Base-by-base conservation (phyloP, 768 basidiomycete species). In the Phylloporus sp. region DNA sequence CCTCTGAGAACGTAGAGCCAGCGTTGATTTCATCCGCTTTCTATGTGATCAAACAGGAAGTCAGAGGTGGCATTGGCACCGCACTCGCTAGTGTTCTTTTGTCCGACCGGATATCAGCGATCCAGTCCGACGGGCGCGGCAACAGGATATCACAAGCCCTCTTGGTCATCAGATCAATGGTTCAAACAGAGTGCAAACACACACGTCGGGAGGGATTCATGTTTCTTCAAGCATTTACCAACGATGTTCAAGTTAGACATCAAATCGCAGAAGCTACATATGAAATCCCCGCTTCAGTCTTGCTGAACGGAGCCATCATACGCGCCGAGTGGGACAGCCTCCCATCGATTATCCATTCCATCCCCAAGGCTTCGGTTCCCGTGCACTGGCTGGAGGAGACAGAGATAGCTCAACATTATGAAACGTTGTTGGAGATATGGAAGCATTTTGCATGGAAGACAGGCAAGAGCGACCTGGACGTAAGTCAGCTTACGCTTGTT, bases 301-400 rank as follows among this genome's bases (percentile, higher is more conserved):
- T 84, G 3, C 69, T 82, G 38, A 68, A 79, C 39, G 79, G 77
- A 5, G 65, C 65, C 29, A 48, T 76, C n/a, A 42, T 74, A 27
- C 56, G 64, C 15, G 47, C 55, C 4, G 60, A 56, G 18, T 52
- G 52, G 39, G 52, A 63, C 18, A 38, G 42, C 8, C 57, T 75
- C 7, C 55, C 58, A 8, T 41, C 58, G 9, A 40, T 51, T 5
- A 48, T 73, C n/a, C 55, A 48, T n/a, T 53, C 54, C 14, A 57
- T 72, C 22, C 54, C 46, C 9, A 47, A 41, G 5, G 52, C 68
- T 37, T 48, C 62, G 4, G 42, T 55, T 9, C 46, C 53, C 13
- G 52, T 77, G 10, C 57, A 66, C 32, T 61, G 54, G 20, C 66
- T 76, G 0, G 60, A 64, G 6, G 70, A 73, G 38, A 40, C 49